Conservation (phyloP, 225 moss, liverwort and hornwort genomes). For the Bryoerythrophyllum caledonicum region DNA sequence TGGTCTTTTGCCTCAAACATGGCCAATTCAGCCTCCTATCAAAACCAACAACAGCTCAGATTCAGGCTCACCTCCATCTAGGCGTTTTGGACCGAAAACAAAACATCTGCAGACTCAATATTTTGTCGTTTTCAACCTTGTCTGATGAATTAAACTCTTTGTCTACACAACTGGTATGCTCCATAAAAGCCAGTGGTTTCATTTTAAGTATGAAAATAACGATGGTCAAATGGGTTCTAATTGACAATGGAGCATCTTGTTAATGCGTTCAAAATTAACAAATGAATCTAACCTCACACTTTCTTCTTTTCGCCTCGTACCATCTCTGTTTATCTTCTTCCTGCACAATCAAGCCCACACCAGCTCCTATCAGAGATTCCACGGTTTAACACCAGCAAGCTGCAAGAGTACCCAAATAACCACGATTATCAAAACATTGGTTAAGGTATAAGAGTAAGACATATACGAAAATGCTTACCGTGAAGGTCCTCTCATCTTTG, state of each 20-base stretch:
- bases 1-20: conserved; percentile 95
- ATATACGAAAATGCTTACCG: conserved; percentile 45
- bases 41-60: conserved; percentile 13
- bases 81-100: not conserved
- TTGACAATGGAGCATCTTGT: not conserved
- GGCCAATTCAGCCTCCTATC: conserved; percentile 90
- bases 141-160: conserved; percentile 15
- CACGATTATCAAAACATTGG: not conserved
- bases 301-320: conserved; percentile 88
- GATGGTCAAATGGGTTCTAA: conserved; percentile 7
- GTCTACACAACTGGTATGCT: conserved; percentile 8
- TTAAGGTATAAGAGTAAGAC: not conserved
- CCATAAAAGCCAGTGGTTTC: conserved; percentile 13
- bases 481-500: conserved; percentile 70
- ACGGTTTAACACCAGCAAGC: not conserved
- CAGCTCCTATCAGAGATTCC: conserved; percentile 13
- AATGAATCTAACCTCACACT: conserved; percentile 74
- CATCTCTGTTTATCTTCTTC: conserved; percentile 81
- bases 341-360: conserved; percentile 41
- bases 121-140: conserved; percentile 18
- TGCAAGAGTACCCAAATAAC: not conserved
- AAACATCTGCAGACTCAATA: conserved; percentile 3
- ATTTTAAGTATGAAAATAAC: not conserved
- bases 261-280: conserved; percentile 4
- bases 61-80: conserved; percentile 9